phyloP scores from a whole-genome alignment of 2,329 filamentous ascomycete genomes.

The Aureobasidium lini region DNA sequence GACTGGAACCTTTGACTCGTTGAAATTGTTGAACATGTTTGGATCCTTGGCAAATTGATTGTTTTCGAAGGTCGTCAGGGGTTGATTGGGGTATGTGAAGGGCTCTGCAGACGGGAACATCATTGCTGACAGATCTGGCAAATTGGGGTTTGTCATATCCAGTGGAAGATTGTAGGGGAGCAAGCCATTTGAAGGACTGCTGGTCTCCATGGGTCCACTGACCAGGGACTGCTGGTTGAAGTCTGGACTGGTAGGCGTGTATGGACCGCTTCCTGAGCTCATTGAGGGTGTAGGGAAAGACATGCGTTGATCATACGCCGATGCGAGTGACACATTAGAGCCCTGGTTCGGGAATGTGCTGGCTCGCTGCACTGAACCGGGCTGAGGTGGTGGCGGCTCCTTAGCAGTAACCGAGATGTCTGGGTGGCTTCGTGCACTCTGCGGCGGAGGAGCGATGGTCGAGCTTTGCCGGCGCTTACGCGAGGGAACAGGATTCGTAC shows the following conservation, averaged over 20 bases:
- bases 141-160: constrained; percentile 30
- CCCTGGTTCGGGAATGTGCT: constrained; percentile 34
- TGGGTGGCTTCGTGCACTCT: constrained; percentile 14
- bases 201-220: background rate
- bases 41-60: constrained; percentile 30
- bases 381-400: background rate
- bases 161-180: constrained; percentile 10
- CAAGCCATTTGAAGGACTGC: constrained; percentile 11
- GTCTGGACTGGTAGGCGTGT: constrained; percentile 13
- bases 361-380: constrained; percentile 18
- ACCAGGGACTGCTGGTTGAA: constrained; percentile 2
- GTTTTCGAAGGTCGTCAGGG: constrained; percentile 53
- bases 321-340: background rate
- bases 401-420: constrained; percentile 12
- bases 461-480: constrained; percentile 41
- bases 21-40: constrained; percentile 8
- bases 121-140: constrained; percentile 66
- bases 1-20: background rate
- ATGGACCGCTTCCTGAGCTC: constrained; percentile 11
- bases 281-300: constrained; percentile 8
- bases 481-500: constrained; percentile 33
- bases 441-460: background rate
- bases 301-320: constrained; percentile 8
- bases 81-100: constrained; percentile 71
- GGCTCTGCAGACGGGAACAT: constrained; percentile 77